Conservation (phyloP, 2,329 filamentous ascomycete genomes). For the Neonectria punicea region DNA sequence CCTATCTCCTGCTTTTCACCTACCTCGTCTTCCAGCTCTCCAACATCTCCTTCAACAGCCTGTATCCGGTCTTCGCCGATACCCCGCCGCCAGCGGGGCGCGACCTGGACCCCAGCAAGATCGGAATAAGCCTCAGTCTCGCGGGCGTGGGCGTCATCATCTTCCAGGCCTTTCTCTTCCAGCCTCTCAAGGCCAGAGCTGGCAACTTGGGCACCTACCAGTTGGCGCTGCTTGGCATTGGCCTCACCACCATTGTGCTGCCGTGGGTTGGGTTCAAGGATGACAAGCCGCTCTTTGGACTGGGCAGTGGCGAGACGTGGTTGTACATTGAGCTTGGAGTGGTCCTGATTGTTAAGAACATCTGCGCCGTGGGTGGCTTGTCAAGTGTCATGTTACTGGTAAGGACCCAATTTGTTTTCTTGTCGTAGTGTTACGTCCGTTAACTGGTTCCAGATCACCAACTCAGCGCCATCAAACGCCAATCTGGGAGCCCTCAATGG, state of each 20-base stretch:
- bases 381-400: conserved; percentile 90
- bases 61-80: conserved; percentile 93
- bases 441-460: conserved; percentile 76
- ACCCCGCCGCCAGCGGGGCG: conserved; percentile 80
- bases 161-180: conserved; percentile 90
- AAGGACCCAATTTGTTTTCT: conserved; percentile 47
- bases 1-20: conserved; percentile 81
- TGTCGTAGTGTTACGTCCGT: neutral
- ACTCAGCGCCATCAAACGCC: conserved; percentile 86
- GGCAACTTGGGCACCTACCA: conserved; percentile 91
- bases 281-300: conserved; percentile 63
- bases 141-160: conserved; percentile 87
- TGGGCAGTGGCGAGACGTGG: conserved; percentile 73
- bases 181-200: conserved; percentile 78
- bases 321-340: conserved; percentile 84
- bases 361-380: conserved; percentile 88
- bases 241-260: conserved; percentile 85
- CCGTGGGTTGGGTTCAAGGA: conserved; percentile 87
- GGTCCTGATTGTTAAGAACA: conserved; percentile 87
- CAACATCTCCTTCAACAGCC: conserved; percentile 94
- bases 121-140: conserved; percentile 86
- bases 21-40: conserved; percentile 94
- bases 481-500: conserved; percentile 93
- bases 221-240: conserved; percentile 80
- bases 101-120: conserved; percentile 78